Base-by-base conservation (phyloP, 306 rosid genomes). In the Echinosophora koreensis region DNA sequence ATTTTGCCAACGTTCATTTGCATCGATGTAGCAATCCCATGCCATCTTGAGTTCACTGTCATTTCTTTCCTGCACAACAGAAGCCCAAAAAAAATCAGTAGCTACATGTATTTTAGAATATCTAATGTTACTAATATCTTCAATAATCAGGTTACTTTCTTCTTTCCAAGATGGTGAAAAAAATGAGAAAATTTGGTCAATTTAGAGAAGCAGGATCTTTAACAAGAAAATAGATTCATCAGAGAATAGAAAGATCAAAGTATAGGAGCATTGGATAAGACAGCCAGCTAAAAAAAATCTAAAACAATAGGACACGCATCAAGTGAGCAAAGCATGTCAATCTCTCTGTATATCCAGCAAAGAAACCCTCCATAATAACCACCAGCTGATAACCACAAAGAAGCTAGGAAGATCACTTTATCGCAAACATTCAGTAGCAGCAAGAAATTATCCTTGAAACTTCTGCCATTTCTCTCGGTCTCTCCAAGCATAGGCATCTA, bases 21-120 rank as follows among this genome's bases (percentile, higher is more conserved):
- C 95, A 47, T 71, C 84, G 88, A 84, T 80, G 86, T 92, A 92
- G 73, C 47, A 28, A 41, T 89, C 93, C 97, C 90, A 88, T 9
- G 92, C 86, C 54, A 85, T 86, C 82, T 90, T 82, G 66, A 90
- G 80, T 87, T 89, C 85, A 37, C 32, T 67, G 57, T 92, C 92
- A 86, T 86, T 92, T 73, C 83, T 84, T 39, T 46, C 80, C 97
- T 94, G 90, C 72, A 83, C 79, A 80, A 59, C 80, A 75, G 35
- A 66, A 71, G 2, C 8, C n/a, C 8, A 16, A 9, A 47, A 13
- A 35, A 66, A 60, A 30, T 28, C 27, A 52, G 62, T 72, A 60
- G 15, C 18, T 59, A 61, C 42, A 30, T 7, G 42, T 16, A 37
- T 82, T 63, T 76, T 57, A 71, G 72, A 67, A 50, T 28, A 66